These are phyloP conservation scores for Euryodendron excelsum DNA, from an alignment of 148 eudicot genomes.

Conservation along the genomic window DNA sequence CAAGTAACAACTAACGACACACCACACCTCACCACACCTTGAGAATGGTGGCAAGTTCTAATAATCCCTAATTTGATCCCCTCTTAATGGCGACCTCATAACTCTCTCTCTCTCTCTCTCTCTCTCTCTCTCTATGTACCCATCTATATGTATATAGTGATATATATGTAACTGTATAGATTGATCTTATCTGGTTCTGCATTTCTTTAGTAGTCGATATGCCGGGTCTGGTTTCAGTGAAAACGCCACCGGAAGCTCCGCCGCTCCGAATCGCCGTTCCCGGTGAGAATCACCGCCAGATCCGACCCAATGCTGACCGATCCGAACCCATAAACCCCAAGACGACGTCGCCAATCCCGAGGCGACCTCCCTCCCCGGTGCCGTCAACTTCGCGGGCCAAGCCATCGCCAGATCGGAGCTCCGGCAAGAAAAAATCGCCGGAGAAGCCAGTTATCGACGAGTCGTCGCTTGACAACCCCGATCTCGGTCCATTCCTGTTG, in stretches of 20 bases:
- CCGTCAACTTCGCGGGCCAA: slow-evolving; percentile 82
- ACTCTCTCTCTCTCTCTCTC: neutral
- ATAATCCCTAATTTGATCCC: slow-evolving; percentile 12
- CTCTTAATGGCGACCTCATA: neutral
- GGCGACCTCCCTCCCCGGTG: slow-evolving; percentile 72
- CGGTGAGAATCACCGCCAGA: slow-evolving; percentile 33
- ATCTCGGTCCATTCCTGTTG: slow-evolving; percentile 88
- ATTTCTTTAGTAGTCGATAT: slow-evolving; percentile 23
- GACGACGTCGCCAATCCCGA: slow-evolving; percentile 43
- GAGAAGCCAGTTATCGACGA: slow-evolving; percentile 53
- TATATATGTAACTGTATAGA: neutral
- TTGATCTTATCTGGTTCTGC: slow-evolving; percentile 1
- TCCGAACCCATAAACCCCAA: slow-evolving; percentile 37
- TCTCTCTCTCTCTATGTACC: neutral
- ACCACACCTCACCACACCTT: neutral
- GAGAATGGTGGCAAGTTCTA: slow-evolving; percentile 25
- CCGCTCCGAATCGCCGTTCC: slow-evolving; percentile 51
- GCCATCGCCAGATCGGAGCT: slow-evolving; percentile 82
- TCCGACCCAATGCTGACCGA: slow-evolving; percentile 34
- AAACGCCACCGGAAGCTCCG: slow-evolving; percentile 67
- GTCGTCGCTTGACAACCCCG: slow-evolving; percentile 84
- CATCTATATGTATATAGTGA: neutral
- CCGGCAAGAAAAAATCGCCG: slow-evolving; percentile 66
- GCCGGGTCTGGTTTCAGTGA: slow-evolving; percentile 86
- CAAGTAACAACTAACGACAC: too few relatives aligned